A percentile compares a stretch with the other conserved stretches of the same genome.
These are phyloP conservation scores for Boeremia lycopersici DNA, from an alignment of 2,329 filamentous ascomycete genomes.

Conservation along the genomic window DNA sequence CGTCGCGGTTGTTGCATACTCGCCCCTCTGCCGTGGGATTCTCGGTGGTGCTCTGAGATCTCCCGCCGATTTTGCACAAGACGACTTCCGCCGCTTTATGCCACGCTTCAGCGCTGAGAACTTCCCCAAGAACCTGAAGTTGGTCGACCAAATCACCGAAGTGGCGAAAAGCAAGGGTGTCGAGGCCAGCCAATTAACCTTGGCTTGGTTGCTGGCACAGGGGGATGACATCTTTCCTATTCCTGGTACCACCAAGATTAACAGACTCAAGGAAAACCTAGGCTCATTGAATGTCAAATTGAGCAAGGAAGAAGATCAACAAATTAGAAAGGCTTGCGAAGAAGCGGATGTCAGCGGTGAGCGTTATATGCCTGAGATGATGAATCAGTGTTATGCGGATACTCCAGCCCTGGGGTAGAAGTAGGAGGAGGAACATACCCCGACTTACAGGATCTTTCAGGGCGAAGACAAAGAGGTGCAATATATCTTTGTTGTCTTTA, in stretches of 20 bases:
- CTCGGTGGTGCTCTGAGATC: slow-evolving; percentile 33
- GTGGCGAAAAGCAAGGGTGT: slow-evolving; percentile 56
- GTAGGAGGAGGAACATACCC: too few relatives aligned
- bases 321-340: slow-evolving; percentile 34
- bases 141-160: slow-evolving; percentile 39
- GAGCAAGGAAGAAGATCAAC: slow-evolving; percentile 35
- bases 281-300: slow-evolving; percentile 34
- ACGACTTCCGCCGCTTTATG: slow-evolving; percentile 29
- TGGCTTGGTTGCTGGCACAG: slow-evolving; percentile 49
- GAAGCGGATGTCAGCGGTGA: slow-evolving; percentile 51
- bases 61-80: slow-evolving; percentile 54
- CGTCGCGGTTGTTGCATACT: slow-evolving; percentile 49
- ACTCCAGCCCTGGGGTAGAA: slow-evolving; percentile 38
- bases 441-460: too few relatives aligned
- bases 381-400: slow-evolving; percentile 46
- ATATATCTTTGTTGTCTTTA: too few relatives aligned
- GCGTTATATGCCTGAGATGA: slow-evolving; percentile 49
- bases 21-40: slow-evolving; percentile 46
- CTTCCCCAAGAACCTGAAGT: slow-evolving; percentile 44
- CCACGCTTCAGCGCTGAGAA: slow-evolving; percentile 54
- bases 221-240: slow-evolving; percentile 63
- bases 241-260: slow-evolving; percentile 51
- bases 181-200: slow-evolving; percentile 63
- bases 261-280: slow-evolving; percentile 42
- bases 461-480: too few relatives aligned